These are phyloP conservation scores for Vicia faba DNA, from an alignment of 306 rosid species.

Conservation along the genomic window DNA sequence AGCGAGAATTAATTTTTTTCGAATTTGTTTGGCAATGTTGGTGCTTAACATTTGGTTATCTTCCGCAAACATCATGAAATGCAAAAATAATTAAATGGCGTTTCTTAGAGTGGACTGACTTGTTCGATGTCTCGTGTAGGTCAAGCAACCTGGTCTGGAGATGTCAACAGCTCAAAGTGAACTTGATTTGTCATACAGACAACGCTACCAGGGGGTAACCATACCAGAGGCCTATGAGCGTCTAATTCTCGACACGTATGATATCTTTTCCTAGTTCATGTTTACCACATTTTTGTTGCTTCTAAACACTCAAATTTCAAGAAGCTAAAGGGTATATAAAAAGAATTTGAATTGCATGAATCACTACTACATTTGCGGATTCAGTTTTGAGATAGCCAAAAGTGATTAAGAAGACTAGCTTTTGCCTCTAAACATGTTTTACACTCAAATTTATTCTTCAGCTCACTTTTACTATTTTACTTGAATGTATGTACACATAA, in stretches of 20 bases:
- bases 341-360: slow-evolving; percentile 3
- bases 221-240: slow-evolving; percentile 99
- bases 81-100: neutral
- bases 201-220: slow-evolving; percentile 76
- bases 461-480: neutral
- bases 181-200: slow-evolving; percentile 83
- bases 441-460: neutral
- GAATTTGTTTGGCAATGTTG: slow-evolving; percentile 9
- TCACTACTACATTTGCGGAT: slow-evolving; percentile 2
- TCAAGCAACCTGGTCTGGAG: slow-evolving; percentile 96
- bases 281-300: slow-evolving; percentile 15
- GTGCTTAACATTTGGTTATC: slow-evolving; percentile 9
- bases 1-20: slow-evolving; percentile 16
- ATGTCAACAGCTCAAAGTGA: slow-evolving; percentile 89
- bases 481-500: neutral
- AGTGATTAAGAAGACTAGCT: neutral
- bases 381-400: neutral
- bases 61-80: slow-evolving; percentile 1
- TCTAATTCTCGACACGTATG: slow-evolving; percentile 95
- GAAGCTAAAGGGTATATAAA: neutral
- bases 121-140: slow-evolving; percentile 56
- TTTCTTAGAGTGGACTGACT: slow-evolving; percentile 21
- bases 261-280: slow-evolving; percentile 28
- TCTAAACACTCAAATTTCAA: neutral
- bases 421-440: neutral